Conservation (phyloP, 768 basidiomycete species). For the Sarcodon sp. region DNA sequence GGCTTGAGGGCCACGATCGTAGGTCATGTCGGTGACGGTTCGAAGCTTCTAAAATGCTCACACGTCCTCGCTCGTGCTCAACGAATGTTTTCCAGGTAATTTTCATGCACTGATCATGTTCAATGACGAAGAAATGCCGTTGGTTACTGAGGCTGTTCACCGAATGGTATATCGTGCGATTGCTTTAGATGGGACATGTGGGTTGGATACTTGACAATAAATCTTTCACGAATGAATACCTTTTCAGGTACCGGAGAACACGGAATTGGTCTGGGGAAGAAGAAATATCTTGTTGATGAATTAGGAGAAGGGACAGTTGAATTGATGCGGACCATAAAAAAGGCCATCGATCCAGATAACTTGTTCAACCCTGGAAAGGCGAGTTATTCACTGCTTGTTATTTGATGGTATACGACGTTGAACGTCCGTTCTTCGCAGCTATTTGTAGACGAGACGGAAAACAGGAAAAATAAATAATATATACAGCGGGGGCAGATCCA, state of each 20-base stretch:
- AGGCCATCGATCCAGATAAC: conserved; percentile 28
- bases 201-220: conserved; percentile 2
- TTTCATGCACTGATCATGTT: conserved; percentile 22
- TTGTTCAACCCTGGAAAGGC: conserved; percentile 37
- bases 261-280: conserved; percentile 34
- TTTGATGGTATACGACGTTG: not conserved
- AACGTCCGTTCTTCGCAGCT: too few species aligned
- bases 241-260: conserved; percentile 26
- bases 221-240: not conserved
- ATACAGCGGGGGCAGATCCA: too few species aligned
- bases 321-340: conserved; percentile 38
- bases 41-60: not conserved
- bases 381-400: not conserved
- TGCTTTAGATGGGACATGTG: conserved; percentile 23
- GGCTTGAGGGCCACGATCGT: conserved; percentile 30
- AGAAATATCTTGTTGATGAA: conserved; percentile 32
- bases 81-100: conserved; percentile 14
- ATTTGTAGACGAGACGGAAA: too few species aligned
- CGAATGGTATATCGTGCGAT: conserved; percentile 22
- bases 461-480: too few species aligned
- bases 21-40: conserved; percentile 30
- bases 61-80: not conserved
- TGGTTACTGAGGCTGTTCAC: conserved; percentile 16
- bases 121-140: conserved; percentile 15
- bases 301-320: conserved; percentile 35